Evolutionary conservation across 164 flowering plant species (phyloP), one percentile per base, ranked within the genome.

Genomic region (Berberis vulgaris): DNA sequence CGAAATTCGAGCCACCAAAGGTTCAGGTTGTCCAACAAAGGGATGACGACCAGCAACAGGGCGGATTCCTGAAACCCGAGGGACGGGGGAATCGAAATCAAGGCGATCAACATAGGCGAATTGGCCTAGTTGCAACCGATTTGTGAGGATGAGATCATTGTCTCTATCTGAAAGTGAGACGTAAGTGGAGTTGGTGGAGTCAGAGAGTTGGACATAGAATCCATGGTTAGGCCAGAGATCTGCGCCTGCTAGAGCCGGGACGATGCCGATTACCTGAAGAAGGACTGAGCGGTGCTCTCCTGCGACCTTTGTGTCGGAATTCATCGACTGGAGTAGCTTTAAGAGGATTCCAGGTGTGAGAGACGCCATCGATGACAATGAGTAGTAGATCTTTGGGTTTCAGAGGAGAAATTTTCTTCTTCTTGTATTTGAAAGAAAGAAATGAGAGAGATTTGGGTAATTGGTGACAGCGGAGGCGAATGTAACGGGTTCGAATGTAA

Each of bases 11-110:
- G 83, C 91, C 5, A 85, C 70, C 0, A 94, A 74, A 0, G 84
- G 87, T n/a, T 87, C 84, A 1, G 99, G 99, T 7, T 49, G 67
- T 3, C 96, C 97, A 5, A 85, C 74, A 41, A 85, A 84, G 0
- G 86, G 72, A 62, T 87, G 95, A 49, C 97, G 93, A 7, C 96
- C 96, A 5, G 91, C 72, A n/a, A 89, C 67, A 2, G 96, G 93
- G 38, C 91, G 88, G 67, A 91, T 65, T 1, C 91, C 89, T 49
- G 67, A 59, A 9, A 79, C 87, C 1, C 78, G 75, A 1, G 99
- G 99, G 2, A 94, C 77, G 1, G 96, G 91, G 41, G 86, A 79
- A 39, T 55, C 58, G 58, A 55, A 55, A 55, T 55, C 58, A 55
- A 55, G 58, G 10, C 58, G 58, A 8, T 55, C 58, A 2, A 55